These are phyloP conservation scores for Solanum megistacrolobum DNA, from an alignment of 257 asterid genomes.

Conservation along the genomic window DNA sequence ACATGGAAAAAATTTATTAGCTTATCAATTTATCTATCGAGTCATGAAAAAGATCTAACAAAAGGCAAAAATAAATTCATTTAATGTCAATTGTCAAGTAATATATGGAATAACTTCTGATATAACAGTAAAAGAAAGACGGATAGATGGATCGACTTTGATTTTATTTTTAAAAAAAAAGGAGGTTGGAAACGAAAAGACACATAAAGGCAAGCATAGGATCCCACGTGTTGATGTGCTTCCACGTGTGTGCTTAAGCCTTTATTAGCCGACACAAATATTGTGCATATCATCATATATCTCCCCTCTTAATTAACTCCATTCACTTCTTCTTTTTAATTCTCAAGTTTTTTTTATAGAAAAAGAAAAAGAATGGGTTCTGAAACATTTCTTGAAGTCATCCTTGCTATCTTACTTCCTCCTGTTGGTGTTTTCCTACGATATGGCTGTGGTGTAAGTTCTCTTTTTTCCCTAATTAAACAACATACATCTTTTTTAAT, in stretches of 20 bases:
- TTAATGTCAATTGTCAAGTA: too few relatives aligned
- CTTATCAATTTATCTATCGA: too few relatives aligned
- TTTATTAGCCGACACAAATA: slow-evolving; percentile 20
- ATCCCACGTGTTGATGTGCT: slow-evolving; percentile 12
- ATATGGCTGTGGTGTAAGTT: slow-evolving; percentile 78
- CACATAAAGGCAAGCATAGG: not conserved
- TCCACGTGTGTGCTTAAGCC: slow-evolving; percentile 25
- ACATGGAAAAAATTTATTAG: not conserved
- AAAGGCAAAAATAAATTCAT: too few relatives aligned
- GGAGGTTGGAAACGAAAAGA: not conserved
- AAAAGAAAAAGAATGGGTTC: slow-evolving; percentile 52
- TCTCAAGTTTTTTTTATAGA: not conserved
- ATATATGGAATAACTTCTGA: too few relatives aligned
- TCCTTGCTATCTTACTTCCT: slow-evolving; percentile 77
- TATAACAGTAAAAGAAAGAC: too few relatives aligned
- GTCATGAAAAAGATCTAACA: too few relatives aligned
- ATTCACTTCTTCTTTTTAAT: not conserved
- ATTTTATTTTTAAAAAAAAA: not conserved
- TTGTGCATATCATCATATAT: not conserved
- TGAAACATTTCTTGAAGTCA: slow-evolving; percentile 68
- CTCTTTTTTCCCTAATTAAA: not conserved
- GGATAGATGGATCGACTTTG: not conserved
- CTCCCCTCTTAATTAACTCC: not conserved
- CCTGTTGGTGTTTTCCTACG: slow-evolving; percentile 93
- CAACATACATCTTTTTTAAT: not conserved